These are phyloP conservation scores for Cinnamomum chago DNA, from an alignment of 164 flowering plant species.

Conservation along the genomic window DNA sequence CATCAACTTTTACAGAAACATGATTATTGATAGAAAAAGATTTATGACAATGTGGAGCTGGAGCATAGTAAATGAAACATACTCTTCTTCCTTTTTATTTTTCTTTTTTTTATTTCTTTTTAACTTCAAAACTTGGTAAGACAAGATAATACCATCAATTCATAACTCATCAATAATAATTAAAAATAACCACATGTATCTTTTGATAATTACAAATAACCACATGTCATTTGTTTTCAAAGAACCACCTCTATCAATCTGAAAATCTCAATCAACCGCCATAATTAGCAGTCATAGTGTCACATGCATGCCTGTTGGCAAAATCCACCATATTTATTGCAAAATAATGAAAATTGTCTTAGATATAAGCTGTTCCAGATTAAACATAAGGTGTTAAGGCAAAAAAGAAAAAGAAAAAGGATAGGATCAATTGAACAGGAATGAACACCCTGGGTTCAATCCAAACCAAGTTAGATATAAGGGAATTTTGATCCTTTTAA, in stretches of 20 bases:
- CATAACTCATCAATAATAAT: conserved; percentile 2
- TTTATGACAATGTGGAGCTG: background rate
- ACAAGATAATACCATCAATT: background rate
- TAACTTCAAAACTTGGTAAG: background rate
- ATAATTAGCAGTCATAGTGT: too few species aligned
- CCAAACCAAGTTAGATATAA: too few species aligned
- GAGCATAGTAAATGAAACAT: background rate
- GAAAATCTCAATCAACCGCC: too few species aligned
- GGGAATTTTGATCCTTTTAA: too few species aligned
- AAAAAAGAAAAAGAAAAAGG: too few species aligned
- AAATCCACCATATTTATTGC: background rate
- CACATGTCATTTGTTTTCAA: too few species aligned
- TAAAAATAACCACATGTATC: background rate
- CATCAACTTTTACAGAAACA: background rate
- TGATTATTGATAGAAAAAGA: background rate
- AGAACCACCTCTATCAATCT: too few species aligned
- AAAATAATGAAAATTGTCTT: too few species aligned
- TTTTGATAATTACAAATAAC: too few species aligned
- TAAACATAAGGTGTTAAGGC: background rate
- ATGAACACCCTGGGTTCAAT: too few species aligned
- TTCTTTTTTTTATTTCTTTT: background rate
- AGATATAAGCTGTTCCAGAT: too few species aligned
- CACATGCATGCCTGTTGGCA: background rate
- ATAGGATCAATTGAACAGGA: too few species aligned
- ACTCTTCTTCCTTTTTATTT: background rate